A percentile compares a stretch with the other conserved stretches of the same genome.
Conservation (phyloP, 2,329 filamentous ascomycete genomes). For the Elsinoe necatrix region DNA sequence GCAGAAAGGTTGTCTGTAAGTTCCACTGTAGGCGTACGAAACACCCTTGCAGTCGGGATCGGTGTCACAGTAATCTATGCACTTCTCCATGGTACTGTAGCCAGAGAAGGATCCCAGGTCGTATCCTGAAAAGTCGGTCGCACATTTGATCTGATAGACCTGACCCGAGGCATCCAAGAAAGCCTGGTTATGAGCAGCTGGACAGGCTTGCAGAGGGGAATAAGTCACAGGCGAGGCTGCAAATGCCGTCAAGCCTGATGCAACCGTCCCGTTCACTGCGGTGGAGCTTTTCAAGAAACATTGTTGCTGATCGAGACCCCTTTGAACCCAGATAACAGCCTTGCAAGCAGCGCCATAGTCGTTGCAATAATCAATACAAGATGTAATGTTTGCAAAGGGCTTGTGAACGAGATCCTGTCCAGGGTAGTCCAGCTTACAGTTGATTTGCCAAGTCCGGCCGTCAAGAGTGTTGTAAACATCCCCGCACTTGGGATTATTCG, state of each 20-base stretch:
- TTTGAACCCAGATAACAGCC: slow-evolving; percentile 14
- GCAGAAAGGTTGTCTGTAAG: slow-evolving; percentile 12
- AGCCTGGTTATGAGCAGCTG: slow-evolving; percentile 3
- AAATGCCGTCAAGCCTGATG: slow-evolving; percentile 8
- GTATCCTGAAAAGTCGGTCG: slow-evolving; percentile 6
- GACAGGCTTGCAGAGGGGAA: slow-evolving; percentile 10
- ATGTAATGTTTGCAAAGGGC: slow-evolving; percentile 6
- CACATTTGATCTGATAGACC: slow-evolving; percentile 15
- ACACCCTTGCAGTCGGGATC: slow-evolving; percentile 15
- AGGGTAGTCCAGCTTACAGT: slow-evolving; percentile 3
- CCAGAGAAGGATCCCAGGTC: slow-evolving; percentile 6
- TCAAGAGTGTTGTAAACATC: slow-evolving; percentile 9
- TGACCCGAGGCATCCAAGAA: slow-evolving; percentile 12
- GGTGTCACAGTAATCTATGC: slow-evolving; percentile 14
- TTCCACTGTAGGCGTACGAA: slow-evolving; percentile 14
- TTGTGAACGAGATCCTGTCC: background rate
- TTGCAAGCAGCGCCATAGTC: background rate
- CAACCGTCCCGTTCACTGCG: background rate
- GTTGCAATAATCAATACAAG: slow-evolving; percentile 13
- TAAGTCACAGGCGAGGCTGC: slow-evolving; percentile 3
- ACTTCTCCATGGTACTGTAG: slow-evolving; percentile 10
- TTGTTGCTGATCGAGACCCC: slow-evolving; percentile 12
- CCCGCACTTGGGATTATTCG: slow-evolving; percentile 12
- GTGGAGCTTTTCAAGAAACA: slow-evolving; percentile 11
- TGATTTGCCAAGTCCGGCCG: slow-evolving; percentile 6